Conservation (phyloP, 2,329 filamentous ascomycete genomes). For the Nemania diffusa region DNA sequence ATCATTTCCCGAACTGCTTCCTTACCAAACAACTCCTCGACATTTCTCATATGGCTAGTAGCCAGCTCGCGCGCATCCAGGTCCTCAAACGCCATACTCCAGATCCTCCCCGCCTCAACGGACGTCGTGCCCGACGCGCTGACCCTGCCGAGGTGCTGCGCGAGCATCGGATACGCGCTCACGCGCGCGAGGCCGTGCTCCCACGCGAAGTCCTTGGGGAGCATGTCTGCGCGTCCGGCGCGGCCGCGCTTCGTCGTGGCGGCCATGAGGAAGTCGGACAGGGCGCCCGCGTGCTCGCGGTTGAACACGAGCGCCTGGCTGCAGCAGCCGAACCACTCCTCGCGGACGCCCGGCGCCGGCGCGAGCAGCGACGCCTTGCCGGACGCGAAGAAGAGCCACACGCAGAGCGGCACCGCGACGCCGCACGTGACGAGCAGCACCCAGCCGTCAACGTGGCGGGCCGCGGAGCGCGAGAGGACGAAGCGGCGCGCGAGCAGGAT, state of each 20-base stretch:
- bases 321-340: conserved; percentile 49
- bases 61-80: conserved; percentile 40
- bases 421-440: conserved; percentile 44
- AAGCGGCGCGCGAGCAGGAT: conserved; percentile 40
- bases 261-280: conserved; percentile 42
- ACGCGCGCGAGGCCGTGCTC: conserved; percentile 46
- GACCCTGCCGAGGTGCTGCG: conserved; percentile 47
- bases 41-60: conserved; percentile 39
- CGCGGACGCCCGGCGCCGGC: conserved; percentile 42
- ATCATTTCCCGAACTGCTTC: conserved; percentile 26
- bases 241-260: conserved; percentile 32
- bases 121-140: conserved; percentile 47
- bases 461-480: conserved; percentile 38
- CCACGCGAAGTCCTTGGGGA: conserved; percentile 47
- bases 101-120: conserved; percentile 47
- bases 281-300: conserved; percentile 39
- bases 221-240: conserved; percentile 47
- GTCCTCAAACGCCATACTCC: conserved; percentile 50
- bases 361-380: conserved; percentile 48
- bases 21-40: conserved; percentile 43
- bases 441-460: conserved; percentile 46
- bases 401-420: conserved; percentile 45
- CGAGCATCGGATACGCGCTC: conserved; percentile 50
- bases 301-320: conserved; percentile 50
- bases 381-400: conserved; percentile 49